phyloP scores from a whole-genome alignment of 768 basidiomycete genomes.

The Lentinula aciculospora region DNA sequence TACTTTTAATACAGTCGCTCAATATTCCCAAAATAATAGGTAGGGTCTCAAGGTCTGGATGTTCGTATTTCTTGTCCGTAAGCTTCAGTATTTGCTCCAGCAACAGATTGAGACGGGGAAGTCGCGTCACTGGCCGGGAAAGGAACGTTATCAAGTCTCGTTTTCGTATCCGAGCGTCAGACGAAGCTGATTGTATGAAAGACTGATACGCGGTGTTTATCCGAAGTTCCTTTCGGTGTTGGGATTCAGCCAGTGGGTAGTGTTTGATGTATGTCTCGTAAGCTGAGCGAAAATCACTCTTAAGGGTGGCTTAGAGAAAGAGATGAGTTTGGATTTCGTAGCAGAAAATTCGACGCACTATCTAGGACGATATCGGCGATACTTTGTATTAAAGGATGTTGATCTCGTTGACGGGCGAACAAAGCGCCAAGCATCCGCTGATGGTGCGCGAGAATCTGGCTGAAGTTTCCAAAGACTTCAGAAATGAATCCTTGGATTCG shows the following conservation, averaged over 20 bases:
- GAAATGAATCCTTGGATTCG: conserved; percentile 60
- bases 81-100: conserved; percentile 65
- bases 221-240: conserved; percentile 71
- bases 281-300: conserved; percentile 47
- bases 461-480: conserved; percentile 82
- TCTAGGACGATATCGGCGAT: conserved; percentile 85
- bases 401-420: conserved; percentile 77
- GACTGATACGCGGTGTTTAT: conserved; percentile 60
- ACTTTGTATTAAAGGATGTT: conserved; percentile 77
- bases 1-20: conserved; percentile 71
- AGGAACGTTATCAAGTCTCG: conserved; percentile 79
- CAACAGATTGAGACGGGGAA: conserved; percentile 73
- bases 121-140: conserved; percentile 82
- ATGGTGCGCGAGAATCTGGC: conserved; percentile 62
- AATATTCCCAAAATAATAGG: conserved; percentile 68
- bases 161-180: conserved; percentile 63
- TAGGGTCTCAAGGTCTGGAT: conserved; percentile 73
- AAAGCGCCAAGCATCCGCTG: conserved; percentile 64
- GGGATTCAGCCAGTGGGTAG: conserved; percentile 81
- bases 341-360: conserved; percentile 34
- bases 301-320: conserved; percentile 32
- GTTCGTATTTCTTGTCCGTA: conserved; percentile 59
- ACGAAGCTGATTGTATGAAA: conserved; percentile 58
- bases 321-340: conserved; percentile 18
- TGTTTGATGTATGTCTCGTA: conserved; percentile 86